Evolutionary conservation across 83 land plant species (phyloP).

Genomic region (Diphasiastrum complanatum): DNA sequence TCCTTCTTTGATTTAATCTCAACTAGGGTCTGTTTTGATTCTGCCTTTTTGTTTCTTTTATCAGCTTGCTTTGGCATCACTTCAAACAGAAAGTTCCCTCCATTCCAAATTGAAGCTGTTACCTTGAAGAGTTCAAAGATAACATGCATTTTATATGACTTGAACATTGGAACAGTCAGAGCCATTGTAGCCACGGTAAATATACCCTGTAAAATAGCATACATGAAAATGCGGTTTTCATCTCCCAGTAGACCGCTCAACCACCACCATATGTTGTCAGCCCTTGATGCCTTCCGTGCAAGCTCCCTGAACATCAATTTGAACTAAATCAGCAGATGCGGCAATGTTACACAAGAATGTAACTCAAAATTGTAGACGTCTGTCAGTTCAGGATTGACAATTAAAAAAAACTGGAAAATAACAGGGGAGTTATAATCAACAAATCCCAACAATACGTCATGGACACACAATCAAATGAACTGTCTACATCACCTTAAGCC

Average conservation of each 20-base stretch:
- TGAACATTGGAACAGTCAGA: slow-evolving; percentile 78
- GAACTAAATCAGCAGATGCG: too few species aligned
- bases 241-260: slow-evolving; percentile 85
- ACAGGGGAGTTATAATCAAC: too few species aligned
- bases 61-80: slow-evolving; percentile 90
- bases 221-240: slow-evolving; percentile 72
- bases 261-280: slow-evolving; percentile 97
- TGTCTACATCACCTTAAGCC: too few species aligned
- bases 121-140: slow-evolving; percentile 80
- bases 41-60: slow-evolving; percentile 55
- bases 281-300: slow-evolving; percentile 83
- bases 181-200: slow-evolving; percentile 92
- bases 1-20: neutral
- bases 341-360: too few species aligned
- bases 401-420: too few species aligned
- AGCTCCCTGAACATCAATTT: slow-evolving; percentile 91
- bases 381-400: too few species aligned
- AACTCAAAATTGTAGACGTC: too few species aligned
- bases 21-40: too few species aligned
- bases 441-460: too few species aligned
- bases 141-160: slow-evolving; percentile 61
- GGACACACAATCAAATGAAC: too few species aligned
- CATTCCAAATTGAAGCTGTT: slow-evolving; percentile 87
- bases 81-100: slow-evolving; percentile 77
- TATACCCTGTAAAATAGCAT: slow-evolving; percentile 65